Percentiles rank a stretch among this genome's conserved stretches.
Evolutionary conservation across 1,284 basidiomycete genomes (phyloP).

Genomic region (Melampsora americana): DNA sequence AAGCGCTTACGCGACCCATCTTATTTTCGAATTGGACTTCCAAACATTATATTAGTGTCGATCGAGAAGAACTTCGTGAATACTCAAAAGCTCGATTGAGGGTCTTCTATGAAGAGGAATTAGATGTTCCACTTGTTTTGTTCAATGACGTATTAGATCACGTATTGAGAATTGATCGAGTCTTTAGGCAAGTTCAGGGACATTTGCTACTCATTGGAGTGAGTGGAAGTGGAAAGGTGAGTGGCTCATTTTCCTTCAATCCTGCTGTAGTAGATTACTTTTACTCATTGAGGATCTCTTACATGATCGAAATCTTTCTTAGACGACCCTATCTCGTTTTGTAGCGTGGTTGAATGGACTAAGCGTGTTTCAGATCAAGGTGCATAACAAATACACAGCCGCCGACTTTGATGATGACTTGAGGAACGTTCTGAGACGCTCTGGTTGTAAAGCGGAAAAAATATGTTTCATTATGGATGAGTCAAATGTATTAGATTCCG

Average conservation of each 20-base stretch:
- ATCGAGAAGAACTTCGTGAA: constrained; percentile 85
- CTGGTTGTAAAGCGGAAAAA: constrained; percentile 97
- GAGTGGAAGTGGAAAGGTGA: constrained; percentile 92
- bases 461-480: constrained; percentile 99
- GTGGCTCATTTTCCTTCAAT: constrained; percentile 47
- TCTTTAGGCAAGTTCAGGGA: constrained; percentile 97
- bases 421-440: constrained; percentile 81
- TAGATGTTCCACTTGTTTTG: constrained; percentile 95
- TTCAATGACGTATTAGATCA: constrained; percentile 99
- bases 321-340: constrained; percentile 96
- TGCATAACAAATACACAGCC: constrained; percentile 96
- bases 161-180: constrained; percentile 93
- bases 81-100: constrained; percentile 93
- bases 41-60: constrained; percentile 92
- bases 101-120: constrained; percentile 94
- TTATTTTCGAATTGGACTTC: constrained; percentile 99
- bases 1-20: constrained; percentile 82
- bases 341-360: constrained; percentile 99
- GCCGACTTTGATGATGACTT: constrained; percentile 98
- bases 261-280: not conserved
- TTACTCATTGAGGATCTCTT: not conserved
- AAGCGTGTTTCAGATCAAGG: constrained; percentile 97
- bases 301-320: not conserved
- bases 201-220: constrained; percentile 95
- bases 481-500: constrained; percentile 95